Conservation (phyloP, 768 basidiomycete species). For the Epithele typhae region DNA sequence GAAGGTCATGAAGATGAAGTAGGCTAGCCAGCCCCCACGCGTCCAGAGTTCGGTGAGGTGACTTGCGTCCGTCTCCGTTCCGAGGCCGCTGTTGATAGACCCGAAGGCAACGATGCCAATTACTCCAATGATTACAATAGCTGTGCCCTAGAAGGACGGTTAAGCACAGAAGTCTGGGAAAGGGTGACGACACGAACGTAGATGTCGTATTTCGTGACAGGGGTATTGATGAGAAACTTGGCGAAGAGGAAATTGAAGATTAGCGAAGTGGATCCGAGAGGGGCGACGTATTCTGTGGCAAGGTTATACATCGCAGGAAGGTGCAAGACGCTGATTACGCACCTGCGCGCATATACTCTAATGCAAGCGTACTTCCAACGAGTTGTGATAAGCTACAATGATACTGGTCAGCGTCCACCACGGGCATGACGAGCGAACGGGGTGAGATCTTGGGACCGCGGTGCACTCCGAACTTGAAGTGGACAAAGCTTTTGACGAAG, state of each 20-base stretch:
- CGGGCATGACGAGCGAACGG: too few species aligned
- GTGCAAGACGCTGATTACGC: slow-evolving; percentile 17
- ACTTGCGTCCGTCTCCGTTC: slow-evolving; percentile 63
- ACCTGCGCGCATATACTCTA: slow-evolving; percentile 88
- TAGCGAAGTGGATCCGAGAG: slow-evolving; percentile 87
- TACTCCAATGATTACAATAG: slow-evolving; percentile 79
- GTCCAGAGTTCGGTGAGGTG: slow-evolving; percentile 85
- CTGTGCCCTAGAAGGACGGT: slow-evolving; percentile 54
- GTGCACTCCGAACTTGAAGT: too few species aligned
- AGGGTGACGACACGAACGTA: slow-evolving; percentile 44
- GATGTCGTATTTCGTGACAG: slow-evolving; percentile 80
- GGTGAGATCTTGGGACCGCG: too few species aligned
- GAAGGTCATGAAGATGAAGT: slow-evolving; percentile 76
- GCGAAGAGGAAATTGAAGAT: slow-evolving; percentile 98
- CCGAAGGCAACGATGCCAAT: slow-evolving; percentile 87
- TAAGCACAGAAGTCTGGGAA: background rate
- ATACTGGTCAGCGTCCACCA: background rate
- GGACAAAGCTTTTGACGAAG: background rate
- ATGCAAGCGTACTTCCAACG: slow-evolving; percentile 81
- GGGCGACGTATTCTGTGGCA: slow-evolving; percentile 85
- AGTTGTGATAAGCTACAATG: slow-evolving; percentile 67
- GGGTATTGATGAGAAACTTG: slow-evolving; percentile 79
- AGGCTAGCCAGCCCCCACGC: slow-evolving; percentile 85
- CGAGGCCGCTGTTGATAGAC: slow-evolving; percentile 77
- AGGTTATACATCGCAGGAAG: too few species aligned